Evolutionary conservation across 2,329 filamentous ascomycete species (phyloP).

Genomic region (Microdochium nivale): DNA sequence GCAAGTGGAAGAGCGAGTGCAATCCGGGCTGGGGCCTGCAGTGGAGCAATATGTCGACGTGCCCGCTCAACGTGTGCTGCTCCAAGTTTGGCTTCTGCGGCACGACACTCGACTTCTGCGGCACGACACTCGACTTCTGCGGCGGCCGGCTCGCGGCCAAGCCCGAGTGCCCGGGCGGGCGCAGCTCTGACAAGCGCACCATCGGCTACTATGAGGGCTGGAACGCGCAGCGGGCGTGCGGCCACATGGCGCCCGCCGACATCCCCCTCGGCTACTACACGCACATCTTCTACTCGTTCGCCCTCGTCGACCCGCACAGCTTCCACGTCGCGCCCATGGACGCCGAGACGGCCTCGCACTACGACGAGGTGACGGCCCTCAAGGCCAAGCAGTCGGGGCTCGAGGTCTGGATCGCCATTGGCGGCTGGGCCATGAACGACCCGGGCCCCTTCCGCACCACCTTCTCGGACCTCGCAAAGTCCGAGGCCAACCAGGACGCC

Average conservation of each 20-base stretch:
- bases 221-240: conserved; percentile 10
- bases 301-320: conserved; percentile 17
- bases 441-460: conserved; percentile 7
- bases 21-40: conserved; percentile 18
- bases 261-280: conserved; percentile 16
- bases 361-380: conserved; percentile 5
- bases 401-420: conserved; percentile 21
- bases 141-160: conserved; percentile 4
- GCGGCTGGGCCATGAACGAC: conserved; percentile 24
- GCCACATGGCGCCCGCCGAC: conserved; percentile 13
- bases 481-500: conserved; percentile 1
- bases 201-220: conserved; percentile 23
- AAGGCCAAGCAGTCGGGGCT: conserved; percentile 13
- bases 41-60: conserved; percentile 10
- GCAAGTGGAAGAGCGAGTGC: conserved; percentile 17
- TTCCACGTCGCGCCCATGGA: conserved; percentile 16
- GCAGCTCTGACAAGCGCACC: conserved; percentile 1
- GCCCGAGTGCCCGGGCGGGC: conserved; percentile 1
- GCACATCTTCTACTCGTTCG: conserved; percentile 25
- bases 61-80: conserved; percentile 26
- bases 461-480: conserved; percentile 9
- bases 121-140: conserved; percentile 15
- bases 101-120: conserved; percentile 3
- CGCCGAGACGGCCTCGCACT: conserved; percentile 2
- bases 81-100: conserved; percentile 23